Evolutionary conservation across 2,329 filamentous ascomycete genomes (phyloP).

Genomic region (Fusarium dlaminii): DNA sequence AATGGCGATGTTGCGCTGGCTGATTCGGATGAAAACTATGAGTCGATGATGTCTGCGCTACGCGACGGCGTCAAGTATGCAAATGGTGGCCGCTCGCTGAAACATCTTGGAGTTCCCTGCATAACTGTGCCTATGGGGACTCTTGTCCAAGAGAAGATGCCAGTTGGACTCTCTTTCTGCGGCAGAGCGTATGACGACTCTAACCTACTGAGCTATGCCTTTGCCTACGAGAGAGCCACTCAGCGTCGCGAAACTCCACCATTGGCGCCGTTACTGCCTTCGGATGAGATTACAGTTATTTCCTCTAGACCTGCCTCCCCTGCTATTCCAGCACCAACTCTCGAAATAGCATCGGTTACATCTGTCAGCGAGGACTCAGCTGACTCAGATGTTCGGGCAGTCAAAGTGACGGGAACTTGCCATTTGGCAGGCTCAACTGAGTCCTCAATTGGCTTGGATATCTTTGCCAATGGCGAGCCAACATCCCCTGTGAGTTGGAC

Average conservation of each 20-base stretch:
- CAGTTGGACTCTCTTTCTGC: slow-evolving; percentile 62
- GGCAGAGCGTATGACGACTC: slow-evolving; percentile 58
- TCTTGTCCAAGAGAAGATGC: slow-evolving; percentile 57
- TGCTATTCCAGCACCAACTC: accelerated
- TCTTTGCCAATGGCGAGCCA: background rate
- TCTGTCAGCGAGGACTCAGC: accelerated
- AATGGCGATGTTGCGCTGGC: slow-evolving; percentile 60
- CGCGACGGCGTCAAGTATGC: slow-evolving; percentile 61
- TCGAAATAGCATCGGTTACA: background rate
- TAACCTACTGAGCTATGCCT: slow-evolving; percentile 39
- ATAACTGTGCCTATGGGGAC: slow-evolving; percentile 64
- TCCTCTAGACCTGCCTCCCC: accelerated
- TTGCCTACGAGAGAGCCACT: slow-evolving; percentile 24
- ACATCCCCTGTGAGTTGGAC: background rate
- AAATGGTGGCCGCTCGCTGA: slow-evolving; percentile 62
- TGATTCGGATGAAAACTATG: slow-evolving; percentile 53
- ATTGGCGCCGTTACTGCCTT: background rate
- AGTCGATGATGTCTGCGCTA: slow-evolving; percentile 24
- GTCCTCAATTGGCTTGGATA: accelerated
- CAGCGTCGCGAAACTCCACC: background rate
- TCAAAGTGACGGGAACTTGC: background rate
- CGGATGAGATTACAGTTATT: background rate
- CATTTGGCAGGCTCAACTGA: accelerated
- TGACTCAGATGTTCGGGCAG: background rate
- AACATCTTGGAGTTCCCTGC: slow-evolving; percentile 64